A percentile compares a stretch with the other conserved stretches of the same genome.
These are phyloP conservation scores for Stemphylium beticola DNA, from an alignment of 2,329 filamentous ascomycete genomes.

Conservation along the genomic window DNA sequence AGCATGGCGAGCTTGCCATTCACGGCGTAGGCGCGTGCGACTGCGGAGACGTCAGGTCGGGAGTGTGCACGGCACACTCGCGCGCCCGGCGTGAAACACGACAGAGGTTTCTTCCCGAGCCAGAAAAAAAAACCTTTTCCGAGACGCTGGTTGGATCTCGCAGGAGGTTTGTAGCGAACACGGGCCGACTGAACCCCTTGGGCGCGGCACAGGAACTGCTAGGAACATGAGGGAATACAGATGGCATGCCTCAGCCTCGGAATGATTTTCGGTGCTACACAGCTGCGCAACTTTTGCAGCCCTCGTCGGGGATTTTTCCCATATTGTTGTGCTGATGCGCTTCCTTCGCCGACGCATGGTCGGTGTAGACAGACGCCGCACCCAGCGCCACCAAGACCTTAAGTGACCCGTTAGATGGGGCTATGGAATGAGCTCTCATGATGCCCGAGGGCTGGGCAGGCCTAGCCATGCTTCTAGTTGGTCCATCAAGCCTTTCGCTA, in stretches of 20 bases:
- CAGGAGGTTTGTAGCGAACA: background rate
- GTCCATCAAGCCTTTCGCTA: constrained; percentile 11
- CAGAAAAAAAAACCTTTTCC: background rate
- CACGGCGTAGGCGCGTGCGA: background rate
- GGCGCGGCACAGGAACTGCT: constrained; percentile 2
- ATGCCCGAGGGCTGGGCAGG: background rate
- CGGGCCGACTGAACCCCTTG: constrained; percentile 6
- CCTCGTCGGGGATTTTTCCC: background rate
- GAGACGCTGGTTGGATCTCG: background rate
- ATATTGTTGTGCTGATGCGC: background rate
- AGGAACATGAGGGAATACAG: background rate
- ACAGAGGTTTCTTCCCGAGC: background rate
- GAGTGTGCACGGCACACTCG: background rate
- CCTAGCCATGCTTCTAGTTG: background rate
- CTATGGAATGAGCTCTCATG: constrained; percentile 2
- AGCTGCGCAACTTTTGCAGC: background rate
- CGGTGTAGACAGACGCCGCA: constrained; percentile 1
- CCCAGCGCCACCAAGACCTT: constrained; percentile 5
- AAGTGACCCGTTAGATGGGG: background rate
- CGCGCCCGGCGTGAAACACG: background rate
- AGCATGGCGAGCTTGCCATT: constrained; percentile 12
- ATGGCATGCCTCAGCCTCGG: background rate
- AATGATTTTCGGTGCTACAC: constrained; percentile 2
- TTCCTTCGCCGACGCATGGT: background rate
- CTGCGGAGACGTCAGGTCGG: background rate